Evolutionary conservation across 1,284 basidiomycete genomes (phyloP).

Genomic region (Retiboletus flavoniger): DNA sequence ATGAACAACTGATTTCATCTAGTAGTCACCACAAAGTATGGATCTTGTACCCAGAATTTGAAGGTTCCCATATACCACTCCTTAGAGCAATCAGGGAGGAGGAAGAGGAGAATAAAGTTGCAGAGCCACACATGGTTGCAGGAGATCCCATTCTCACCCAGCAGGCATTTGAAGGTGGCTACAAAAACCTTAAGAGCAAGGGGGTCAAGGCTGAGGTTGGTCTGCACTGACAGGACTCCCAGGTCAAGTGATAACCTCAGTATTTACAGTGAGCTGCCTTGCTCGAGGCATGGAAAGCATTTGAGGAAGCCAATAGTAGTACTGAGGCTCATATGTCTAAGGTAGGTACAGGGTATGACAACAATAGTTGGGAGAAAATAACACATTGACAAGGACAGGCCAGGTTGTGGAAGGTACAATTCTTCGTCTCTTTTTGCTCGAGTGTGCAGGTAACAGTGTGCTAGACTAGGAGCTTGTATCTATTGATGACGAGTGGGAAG

Average conservation of each 20-base stretch:
- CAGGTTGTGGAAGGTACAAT: constrained; percentile 80
- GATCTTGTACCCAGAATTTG: constrained; percentile 79
- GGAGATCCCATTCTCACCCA: constrained; percentile 72
- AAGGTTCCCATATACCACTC: constrained; percentile 66
- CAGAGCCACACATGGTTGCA: constrained; percentile 61
- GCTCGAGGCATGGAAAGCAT: constrained; percentile 91
- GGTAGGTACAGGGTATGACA: constrained; percentile 87
- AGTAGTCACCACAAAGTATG: constrained; percentile 96
- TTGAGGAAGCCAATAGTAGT: constrained; percentile 82
- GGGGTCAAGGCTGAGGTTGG: constrained; percentile 85
- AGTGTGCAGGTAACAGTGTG: constrained; percentile 1
- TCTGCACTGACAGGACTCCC: constrained; percentile 6
- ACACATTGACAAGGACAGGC: constrained; percentile 74
- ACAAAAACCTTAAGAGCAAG: constrained; percentile 79
- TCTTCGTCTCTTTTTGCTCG: constrained; percentile 2
- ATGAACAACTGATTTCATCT: constrained; percentile 83
- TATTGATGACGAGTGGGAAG: constrained; percentile 90
- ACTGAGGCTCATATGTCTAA: constrained; percentile 65
- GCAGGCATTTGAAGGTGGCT: constrained; percentile 80
- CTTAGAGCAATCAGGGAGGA: constrained; percentile 69
- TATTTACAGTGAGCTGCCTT: constrained; percentile 73
- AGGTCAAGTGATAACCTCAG: constrained; percentile 1
- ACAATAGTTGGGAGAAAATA: constrained; percentile 87
- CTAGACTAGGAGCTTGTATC: constrained; percentile 93
- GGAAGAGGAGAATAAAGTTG: constrained; percentile 68